phyloP scores from a whole-genome alignment of 2,329 filamentous ascomycete genomes.

The Purpureocillium lavendulum region DNA sequence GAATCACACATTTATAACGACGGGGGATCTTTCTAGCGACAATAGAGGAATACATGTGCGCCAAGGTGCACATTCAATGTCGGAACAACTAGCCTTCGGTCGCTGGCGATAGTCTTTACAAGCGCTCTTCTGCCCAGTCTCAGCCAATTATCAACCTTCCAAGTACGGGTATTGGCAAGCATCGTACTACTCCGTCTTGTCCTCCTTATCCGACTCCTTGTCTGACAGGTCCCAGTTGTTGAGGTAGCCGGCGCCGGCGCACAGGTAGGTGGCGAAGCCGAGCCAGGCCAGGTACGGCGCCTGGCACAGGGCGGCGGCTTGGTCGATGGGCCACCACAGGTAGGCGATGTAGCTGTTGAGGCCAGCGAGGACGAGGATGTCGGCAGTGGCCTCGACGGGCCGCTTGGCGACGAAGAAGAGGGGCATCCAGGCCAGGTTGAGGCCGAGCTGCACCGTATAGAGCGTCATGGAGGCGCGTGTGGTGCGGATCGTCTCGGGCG shows the following conservation, averaged over 20 bases:
- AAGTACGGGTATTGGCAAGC: not conserved
- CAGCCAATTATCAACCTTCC: not conserved
- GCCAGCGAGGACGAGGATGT: conserved; percentile 66
- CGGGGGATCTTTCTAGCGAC: too few species aligned
- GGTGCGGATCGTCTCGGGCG: conserved; percentile 43
- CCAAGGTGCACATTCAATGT: too few species aligned
- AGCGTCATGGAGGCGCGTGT: conserved; percentile 66
- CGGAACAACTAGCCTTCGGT: too few species aligned
- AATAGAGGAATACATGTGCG: too few species aligned
- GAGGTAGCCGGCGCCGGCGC: conserved; percentile 57
- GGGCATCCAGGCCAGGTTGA: conserved; percentile 88
- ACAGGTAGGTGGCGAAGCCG: conserved; percentile 79
- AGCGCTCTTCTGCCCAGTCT: too few species aligned
- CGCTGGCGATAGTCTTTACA: too few species aligned
- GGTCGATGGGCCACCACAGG: conserved; percentile 68
- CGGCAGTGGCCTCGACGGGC: conserved; percentile 64
- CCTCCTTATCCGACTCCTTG: conserved; percentile 15
- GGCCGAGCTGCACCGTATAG: conserved; percentile 75
- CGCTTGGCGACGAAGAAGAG: conserved; percentile 77
- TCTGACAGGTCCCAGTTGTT: conserved; percentile 57
- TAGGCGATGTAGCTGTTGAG: conserved; percentile 67
- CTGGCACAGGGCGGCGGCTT: conserved; percentile 63
- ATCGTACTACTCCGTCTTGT: conserved; percentile 9
- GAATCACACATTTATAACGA: too few species aligned
- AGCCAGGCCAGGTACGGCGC: conserved; percentile 82